These are phyloP conservation scores for Eimeria brunetti DNA, from an alignment of 169 alveolate genomes.

Conservation along the genomic window DNA sequence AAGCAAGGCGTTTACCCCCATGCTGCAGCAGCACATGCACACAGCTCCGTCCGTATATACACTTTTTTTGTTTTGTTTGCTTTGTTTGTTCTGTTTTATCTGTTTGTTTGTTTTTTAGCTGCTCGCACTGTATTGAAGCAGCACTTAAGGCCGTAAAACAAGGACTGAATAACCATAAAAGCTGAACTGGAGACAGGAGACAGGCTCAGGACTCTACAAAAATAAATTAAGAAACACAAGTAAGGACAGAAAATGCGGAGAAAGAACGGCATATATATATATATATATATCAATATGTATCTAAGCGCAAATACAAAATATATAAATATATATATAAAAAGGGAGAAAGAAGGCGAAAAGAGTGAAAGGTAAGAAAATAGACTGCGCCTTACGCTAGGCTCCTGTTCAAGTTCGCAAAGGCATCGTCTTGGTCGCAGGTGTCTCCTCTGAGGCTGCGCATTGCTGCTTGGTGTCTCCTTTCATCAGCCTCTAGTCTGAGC, in stretches of 20 bases:
- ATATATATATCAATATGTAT: no score
- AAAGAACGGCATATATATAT: not conserved
- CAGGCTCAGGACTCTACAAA: no score
- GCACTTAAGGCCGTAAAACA: no score
- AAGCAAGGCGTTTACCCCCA: slow-evolving; percentile 74
- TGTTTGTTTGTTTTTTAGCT: not conserved
- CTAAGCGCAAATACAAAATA: not conserved
- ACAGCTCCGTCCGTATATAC: not conserved
- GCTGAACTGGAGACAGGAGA: no score
- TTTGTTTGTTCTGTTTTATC: no score
- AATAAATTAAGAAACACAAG: no score
- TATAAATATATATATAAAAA: no score
- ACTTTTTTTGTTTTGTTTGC: not conserved
- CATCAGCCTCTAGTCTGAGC: slow-evolving; percentile 39
- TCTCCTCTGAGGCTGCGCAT: slow-evolving; percentile 26
- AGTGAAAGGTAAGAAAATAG: not conserved
- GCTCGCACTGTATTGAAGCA: no score
- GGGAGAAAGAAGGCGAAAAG: not conserved
- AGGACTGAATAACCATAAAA: no score
- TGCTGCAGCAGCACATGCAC: slow-evolving; percentile 30
- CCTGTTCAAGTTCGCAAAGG: slow-evolving; percentile 41
- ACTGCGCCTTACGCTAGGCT: slow-evolving; percentile 60
- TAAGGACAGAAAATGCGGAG: not conserved
- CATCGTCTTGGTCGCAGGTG: not conserved
- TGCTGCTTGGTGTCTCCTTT: slow-evolving; percentile 55